Evolutionary conservation across 345 rosid species (phyloP), one percentile per base, ranked within the genome.

Genomic region (Eutrema yunnanense): DNA sequence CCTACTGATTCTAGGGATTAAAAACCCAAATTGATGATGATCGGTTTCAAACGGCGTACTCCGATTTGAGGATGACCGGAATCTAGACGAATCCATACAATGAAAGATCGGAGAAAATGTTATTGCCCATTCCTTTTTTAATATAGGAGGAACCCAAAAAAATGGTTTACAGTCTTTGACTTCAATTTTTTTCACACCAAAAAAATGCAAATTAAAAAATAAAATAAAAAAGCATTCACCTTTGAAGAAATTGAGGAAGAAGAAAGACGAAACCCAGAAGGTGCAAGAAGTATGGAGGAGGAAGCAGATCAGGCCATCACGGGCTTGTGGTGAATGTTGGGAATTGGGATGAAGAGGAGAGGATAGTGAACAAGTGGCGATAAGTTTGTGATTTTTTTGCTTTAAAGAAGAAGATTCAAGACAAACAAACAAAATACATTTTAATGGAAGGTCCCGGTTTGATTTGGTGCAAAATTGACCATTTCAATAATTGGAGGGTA

Each of bases 361-460:
- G 53, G 76, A 77, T 68, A 71, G 63, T 65, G 72, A 64, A 77
- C 80, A 71, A 71, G 72, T 77, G 76, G 76, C 76, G 6, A 64
- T 49, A 16, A 41, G n/a, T 70, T 56, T 70, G 76, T 76, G 72
- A 71, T 19, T 27, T 14, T 56, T 36, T 47, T 16, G 67, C 33
- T 41, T 64, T 64, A 14, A 30, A 29, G 36, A 44, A 11, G 68
- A 52, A 58, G 67, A 49, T 57, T 66, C 46, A 30, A 40, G 78
- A 57, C 26, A 30, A 26, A 6, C 0, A 16, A 16, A 16, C 0
- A 6, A 1, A 27, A 51, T 26, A 26, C 65, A 48, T 59, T 41
- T 42, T 8, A 62, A 22, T 40, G 16, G 34, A 30, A 32, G 51
- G 36, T 36, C 22, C 22, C 22, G 22, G 37, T 52, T 34, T 10